These are phyloP conservation scores for Quercus tomentella DNA, from an alignment of 331 rosid species.

Conservation along the genomic window DNA sequence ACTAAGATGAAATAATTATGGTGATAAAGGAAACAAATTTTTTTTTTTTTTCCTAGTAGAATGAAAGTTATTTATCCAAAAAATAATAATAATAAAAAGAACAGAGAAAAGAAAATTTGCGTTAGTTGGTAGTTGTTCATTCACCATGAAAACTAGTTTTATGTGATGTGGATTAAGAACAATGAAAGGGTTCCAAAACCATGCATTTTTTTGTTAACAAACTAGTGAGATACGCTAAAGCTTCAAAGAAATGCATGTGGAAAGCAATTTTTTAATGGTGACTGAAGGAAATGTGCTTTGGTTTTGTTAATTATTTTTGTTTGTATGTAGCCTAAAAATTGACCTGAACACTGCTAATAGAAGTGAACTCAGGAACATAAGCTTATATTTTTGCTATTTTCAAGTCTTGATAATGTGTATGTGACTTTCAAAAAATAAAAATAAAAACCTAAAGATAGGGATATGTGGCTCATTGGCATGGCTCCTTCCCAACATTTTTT, in stretches of 20 bases:
- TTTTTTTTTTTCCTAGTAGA: too few relatives aligned
- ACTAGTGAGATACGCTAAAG: too few relatives aligned
- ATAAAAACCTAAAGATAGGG: not conserved
- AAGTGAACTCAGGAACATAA: not conserved
- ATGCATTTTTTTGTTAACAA: too few relatives aligned
- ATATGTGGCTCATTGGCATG: slow-evolving; percentile 3
- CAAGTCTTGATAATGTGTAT: not conserved
- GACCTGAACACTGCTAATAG: not conserved
- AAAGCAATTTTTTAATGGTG: too few relatives aligned
- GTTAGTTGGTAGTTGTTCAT: not conserved
- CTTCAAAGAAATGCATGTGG: too few relatives aligned
- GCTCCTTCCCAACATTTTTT: slow-evolving; percentile 11
- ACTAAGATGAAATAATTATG: not conserved
- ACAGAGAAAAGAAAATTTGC: not conserved
- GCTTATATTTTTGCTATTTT: not conserved
- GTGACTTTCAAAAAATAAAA: not conserved
- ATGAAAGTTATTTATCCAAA: too few relatives aligned
- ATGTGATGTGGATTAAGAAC: not conserved
- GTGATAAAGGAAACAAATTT: not conserved
- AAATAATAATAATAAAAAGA: too few relatives aligned
- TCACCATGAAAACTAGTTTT: not conserved
- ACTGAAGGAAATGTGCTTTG: not conserved
- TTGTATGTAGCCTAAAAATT: not conserved
- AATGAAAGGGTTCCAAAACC: not conserved
- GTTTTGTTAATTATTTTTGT: not conserved